Base-by-base conservation (phyloP, 2,329 filamentous ascomycete genomes). In the Curvularia eragrostidis region DNA sequence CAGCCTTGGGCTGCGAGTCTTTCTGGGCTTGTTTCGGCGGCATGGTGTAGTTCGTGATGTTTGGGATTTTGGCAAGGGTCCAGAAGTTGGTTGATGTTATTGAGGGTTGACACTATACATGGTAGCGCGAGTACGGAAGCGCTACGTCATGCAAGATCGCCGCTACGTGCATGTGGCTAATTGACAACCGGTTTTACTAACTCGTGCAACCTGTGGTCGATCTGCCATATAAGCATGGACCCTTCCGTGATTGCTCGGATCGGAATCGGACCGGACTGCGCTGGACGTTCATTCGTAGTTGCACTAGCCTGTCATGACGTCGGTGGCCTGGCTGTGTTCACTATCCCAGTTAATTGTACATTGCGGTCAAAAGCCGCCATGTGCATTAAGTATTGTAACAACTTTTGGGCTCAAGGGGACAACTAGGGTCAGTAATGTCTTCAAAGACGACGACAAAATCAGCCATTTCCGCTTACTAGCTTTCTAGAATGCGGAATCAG, bases 21-120 rank as follows among this genome's bases (percentile, higher is more conserved):
- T 59, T 56, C 50, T 59, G 57, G 28, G 50, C 18, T 59, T 52
- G 19, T 47, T 57, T 58, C 8, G 54, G 44, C 48, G 53, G 51
- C 48, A 55, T 62, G 23, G 49, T 56, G n/a, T 30, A 3, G 18
- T 32, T 23, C 13, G 18, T 28, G 10, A 39, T 34, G 41, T 15
- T 47, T 2, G 18, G 24, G 21, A 41, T 47, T 32, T 23, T 47
- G 28, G 54, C 10, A 26, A 55, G 30, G 48, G 46, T 47, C 38
- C 26, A 54, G 30, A 38, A 19, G 36, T 32, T 18, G 34, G 13
- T 18, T 52, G 43, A 23, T 48, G 54, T 24, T 48, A n/a, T 54
- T 28, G 50, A 48, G 32, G 50, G 39, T 34, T 15, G 41, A 39
- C 32, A 30, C 28, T 50, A 54, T 24, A 44, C 38, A 23, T 54